Evolutionary conservation across 352 stramenopile species (phyloP).

Genomic region (Phytopythium helicoides): DNA sequence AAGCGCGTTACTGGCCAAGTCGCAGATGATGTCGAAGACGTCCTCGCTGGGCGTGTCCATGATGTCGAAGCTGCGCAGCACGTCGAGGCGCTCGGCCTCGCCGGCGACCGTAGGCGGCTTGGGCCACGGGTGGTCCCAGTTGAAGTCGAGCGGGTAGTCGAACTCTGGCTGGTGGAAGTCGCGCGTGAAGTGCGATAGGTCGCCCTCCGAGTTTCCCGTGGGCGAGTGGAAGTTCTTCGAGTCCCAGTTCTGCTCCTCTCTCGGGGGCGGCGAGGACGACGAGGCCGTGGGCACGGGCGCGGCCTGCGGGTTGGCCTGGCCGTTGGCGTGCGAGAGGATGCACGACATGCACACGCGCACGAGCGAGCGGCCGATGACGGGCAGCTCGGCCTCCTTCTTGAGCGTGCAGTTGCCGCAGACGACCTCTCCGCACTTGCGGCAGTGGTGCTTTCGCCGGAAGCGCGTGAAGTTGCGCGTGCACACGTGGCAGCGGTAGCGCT

Average conservation of each 20-base stretch:
- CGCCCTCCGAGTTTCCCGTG: slow-evolving; percentile 73
- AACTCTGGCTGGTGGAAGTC: slow-evolving; percentile 82
- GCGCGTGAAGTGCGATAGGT: slow-evolving; percentile 70
- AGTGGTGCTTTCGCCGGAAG: slow-evolving; percentile 89
- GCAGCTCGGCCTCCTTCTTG: slow-evolving; percentile 85
- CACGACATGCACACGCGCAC: slow-evolving; percentile 89
- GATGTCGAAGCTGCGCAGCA: slow-evolving; percentile 83
- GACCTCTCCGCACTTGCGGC: slow-evolving; percentile 87
- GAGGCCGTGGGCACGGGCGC: slow-evolving; percentile 38
- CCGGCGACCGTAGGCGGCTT: slow-evolving; percentile 73
- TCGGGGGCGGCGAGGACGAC: slow-evolving; percentile 40
- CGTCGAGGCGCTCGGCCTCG: slow-evolving; percentile 70
- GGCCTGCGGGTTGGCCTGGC: slow-evolving; percentile 70
- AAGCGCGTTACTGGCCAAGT: slow-evolving; percentile 81
- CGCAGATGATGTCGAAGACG: slow-evolving; percentile 89
- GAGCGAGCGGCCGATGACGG: slow-evolving; percentile 80
- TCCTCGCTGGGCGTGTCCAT: slow-evolving; percentile 86
- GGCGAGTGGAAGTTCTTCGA: slow-evolving; percentile 83
- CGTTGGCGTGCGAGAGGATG: slow-evolving; percentile 83
- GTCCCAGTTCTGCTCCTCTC: slow-evolving; percentile 59
- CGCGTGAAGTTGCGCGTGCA: slow-evolving; percentile 88
- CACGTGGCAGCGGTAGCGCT: slow-evolving; percentile 86
- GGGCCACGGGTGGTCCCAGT: slow-evolving; percentile 86
- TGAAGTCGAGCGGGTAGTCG: slow-evolving; percentile 86
- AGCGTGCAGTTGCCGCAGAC: slow-evolving; percentile 86